phyloP scores from a whole-genome alignment of 768 basidiomycete species.

The Collybia nuda region DNA sequence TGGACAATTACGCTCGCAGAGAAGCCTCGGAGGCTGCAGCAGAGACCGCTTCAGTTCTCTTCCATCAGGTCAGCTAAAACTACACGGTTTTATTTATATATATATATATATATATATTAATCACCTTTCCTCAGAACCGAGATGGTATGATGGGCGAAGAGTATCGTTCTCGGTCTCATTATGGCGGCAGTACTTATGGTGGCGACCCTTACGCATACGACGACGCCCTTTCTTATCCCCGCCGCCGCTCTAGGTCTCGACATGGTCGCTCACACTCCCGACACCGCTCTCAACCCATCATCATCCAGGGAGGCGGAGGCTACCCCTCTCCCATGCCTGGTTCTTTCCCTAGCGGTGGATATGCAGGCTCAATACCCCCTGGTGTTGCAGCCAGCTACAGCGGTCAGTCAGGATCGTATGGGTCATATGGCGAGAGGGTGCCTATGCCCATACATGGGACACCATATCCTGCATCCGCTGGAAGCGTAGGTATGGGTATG shows the following conservation, averaged over 20 bases:
- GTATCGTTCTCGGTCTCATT: conserved; percentile 19
- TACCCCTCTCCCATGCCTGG: conserved; percentile 5
- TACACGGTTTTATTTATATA: background rate
- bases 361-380: conserved; percentile 11
- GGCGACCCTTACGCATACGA: conserved; percentile 40
- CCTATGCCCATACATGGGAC: conserved; percentile 21
- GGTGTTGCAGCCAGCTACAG: conserved; percentile 8
- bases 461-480: conserved; percentile 18
- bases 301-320: conserved; percentile 14
- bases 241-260: conserved; percentile 31
- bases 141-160: conserved; percentile 31
- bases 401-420: conserved; percentile 14
- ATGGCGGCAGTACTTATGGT: conserved; percentile 16
- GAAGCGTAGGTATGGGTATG: conserved; percentile 21
- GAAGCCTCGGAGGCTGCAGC: conserved; percentile 66
- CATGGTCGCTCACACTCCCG: conserved; percentile 32
- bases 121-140: conserved; percentile 25
- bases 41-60: conserved; percentile 62
- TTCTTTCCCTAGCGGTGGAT: conserved; percentile 7
- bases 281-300: conserved; percentile 31
- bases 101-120: conserved; percentile 1
- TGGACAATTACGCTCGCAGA: conserved; percentile 45
- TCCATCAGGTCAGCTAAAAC: conserved; percentile 43
- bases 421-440: conserved; percentile 20
- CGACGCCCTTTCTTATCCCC: conserved; percentile 25